Evolutionary conservation across 1,284 basidiomycete species (phyloP).

Genomic region (Ustilago lituana): DNA sequence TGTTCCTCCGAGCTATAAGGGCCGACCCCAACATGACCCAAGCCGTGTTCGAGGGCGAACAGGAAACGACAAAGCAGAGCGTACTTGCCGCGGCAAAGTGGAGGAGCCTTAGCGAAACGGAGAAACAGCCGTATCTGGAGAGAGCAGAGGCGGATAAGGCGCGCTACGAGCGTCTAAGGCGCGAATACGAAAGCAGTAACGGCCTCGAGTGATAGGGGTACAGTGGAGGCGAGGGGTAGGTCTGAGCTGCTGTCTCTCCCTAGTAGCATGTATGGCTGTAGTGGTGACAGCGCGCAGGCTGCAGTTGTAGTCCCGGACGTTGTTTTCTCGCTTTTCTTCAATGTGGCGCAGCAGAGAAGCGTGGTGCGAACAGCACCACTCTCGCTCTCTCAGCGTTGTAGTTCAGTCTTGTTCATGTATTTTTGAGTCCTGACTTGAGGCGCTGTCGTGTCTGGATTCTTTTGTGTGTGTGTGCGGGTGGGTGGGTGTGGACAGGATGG

Average conservation of each 20-base stretch:
- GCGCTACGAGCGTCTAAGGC: constrained; percentile 57
- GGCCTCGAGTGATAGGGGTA: constrained; percentile 31
- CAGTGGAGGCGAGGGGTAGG: too few relatives aligned
- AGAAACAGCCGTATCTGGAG: constrained; percentile 72
- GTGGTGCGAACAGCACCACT: too few relatives aligned
- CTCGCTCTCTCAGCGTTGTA: constrained; percentile 3
- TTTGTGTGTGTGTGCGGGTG: background rate
- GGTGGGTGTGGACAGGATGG: too few relatives aligned
- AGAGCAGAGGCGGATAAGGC: constrained; percentile 62
- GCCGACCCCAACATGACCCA: constrained; percentile 65
- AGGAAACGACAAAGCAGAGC: constrained; percentile 92
- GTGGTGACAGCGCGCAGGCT: too few relatives aligned
- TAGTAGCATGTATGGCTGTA: too few relatives aligned
- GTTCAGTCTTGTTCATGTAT: constrained; percentile 10
- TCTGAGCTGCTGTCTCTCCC: too few relatives aligned
- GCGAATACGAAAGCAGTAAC: constrained; percentile 56
- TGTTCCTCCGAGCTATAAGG: constrained; percentile 79
- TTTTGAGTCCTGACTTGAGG: background rate
- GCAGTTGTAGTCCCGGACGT: too few relatives aligned
- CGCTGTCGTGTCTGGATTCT: background rate
- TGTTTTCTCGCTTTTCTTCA: too few relatives aligned
- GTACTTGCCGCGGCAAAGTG: constrained; percentile 90
- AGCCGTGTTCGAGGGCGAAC: constrained; percentile 89
- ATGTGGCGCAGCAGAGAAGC: too few relatives aligned
- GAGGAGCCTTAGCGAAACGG: constrained; percentile 88